Conservation (phyloP, 768 basidiomycete species). For the Amanita pseudoporphyria region DNA sequence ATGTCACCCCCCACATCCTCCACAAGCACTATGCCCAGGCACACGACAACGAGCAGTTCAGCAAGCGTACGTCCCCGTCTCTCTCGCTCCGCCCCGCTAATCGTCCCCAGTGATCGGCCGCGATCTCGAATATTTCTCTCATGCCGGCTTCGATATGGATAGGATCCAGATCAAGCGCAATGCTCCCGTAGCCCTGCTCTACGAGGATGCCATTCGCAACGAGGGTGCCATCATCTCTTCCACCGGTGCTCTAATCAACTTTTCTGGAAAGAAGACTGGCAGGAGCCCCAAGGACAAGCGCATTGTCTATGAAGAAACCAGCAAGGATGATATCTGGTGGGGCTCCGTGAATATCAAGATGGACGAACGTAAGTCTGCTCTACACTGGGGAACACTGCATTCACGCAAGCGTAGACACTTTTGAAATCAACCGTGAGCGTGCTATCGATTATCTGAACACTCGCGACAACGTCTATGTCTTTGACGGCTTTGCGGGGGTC, state of each 20-base stretch:
- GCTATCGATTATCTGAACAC: conserved; percentile 99
- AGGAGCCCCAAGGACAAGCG: conserved; percentile 99
- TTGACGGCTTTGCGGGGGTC: conserved; percentile 90
- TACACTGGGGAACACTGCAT: too few relatives aligned
- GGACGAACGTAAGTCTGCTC: conserved; percentile 68
- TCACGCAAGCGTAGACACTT: conserved; percentile 61
- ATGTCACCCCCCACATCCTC: conserved; percentile 84
- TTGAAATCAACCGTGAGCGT: conserved; percentile 98
- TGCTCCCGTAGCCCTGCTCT: conserved; percentile 80
- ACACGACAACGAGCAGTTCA: conserved; percentile 51
- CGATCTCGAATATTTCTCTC: conserved; percentile 95
- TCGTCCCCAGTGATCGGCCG: conserved; percentile 66
- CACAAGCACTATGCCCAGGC: conserved; percentile 80
- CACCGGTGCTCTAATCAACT: conserved; percentile 97
- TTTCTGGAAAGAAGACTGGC: conserved; percentile 99
- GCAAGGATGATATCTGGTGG: conserved; percentile 99
- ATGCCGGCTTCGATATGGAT: conserved; percentile 99
- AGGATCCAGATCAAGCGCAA: conserved; percentile 94
- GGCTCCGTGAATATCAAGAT: conserved; percentile 99
- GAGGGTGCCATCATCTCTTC: conserved; percentile 98
- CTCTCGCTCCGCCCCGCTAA: conserved; percentile 5
- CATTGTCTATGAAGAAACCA: conserved; percentile 95
- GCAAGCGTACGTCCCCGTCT: conserved; percentile 38
- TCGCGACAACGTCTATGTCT: conserved; percentile 95
- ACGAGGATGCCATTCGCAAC: conserved; percentile 97